phyloP scores from a whole-genome alignment of 805 yeast species.

The Candida vartiovaarae region DNA sequence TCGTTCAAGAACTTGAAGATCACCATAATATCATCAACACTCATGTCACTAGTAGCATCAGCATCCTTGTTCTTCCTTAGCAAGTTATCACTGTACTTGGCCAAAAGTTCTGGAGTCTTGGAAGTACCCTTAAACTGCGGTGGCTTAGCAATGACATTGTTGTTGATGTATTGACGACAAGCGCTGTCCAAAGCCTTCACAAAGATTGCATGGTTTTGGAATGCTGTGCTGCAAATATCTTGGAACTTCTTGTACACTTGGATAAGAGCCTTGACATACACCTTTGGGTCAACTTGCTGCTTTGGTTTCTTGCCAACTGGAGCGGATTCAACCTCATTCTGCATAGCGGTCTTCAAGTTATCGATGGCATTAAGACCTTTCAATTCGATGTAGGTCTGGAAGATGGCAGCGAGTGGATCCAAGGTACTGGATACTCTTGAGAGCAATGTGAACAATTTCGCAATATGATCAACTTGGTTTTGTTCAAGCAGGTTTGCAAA shows the following conservation, averaged over 20 bases:
- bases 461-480: constrained; percentile 63
- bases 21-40: constrained; percentile 77
- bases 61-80: constrained; percentile 67
- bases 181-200: constrained; percentile 87
- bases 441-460: constrained; percentile 69
- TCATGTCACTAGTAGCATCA: constrained; percentile 64
- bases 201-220: constrained; percentile 68
- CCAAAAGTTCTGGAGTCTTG: constrained; percentile 88
- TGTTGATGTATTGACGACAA: constrained; percentile 76
- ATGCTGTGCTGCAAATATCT: constrained; percentile 56
- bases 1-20: constrained; percentile 85
- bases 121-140: constrained; percentile 37
- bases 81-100: constrained; percentile 79
- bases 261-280: constrained; percentile 72
- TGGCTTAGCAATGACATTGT: constrained; percentile 67
- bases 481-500: constrained; percentile 70
- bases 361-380: constrained; percentile 58
- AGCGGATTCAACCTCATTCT: constrained; percentile 11
- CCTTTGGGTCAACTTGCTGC: constrained; percentile 52
- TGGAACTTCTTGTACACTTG: constrained; percentile 62
- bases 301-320: constrained; percentile 27
- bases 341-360: constrained; percentile 37
- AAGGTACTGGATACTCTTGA: constrained; percentile 74
- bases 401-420: constrained; percentile 66
- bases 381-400: constrained; percentile 63